These are phyloP conservation scores for Rhizomucor pusillus DNA, from an alignment of 371 early-diverging fungal species.

Conservation along the genomic window DNA sequence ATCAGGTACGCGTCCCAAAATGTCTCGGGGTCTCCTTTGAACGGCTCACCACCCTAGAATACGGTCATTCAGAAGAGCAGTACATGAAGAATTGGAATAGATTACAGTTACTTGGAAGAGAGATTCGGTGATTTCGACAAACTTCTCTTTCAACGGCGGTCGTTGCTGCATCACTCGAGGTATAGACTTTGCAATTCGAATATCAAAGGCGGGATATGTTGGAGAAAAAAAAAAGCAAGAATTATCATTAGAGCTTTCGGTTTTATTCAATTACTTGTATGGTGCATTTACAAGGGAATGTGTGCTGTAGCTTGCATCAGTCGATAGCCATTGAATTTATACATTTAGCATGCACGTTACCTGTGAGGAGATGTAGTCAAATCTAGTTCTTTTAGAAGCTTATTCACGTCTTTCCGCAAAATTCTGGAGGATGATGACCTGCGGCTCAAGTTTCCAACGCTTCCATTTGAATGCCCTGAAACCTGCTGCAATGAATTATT, in stretches of 20 bases:
- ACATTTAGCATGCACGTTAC: background rate
- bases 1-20: conserved; percentile 55
- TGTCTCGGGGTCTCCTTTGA: conserved; percentile 25
- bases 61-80: background rate
- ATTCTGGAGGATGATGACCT: conserved; percentile 6
- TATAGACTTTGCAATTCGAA: too few relatives aligned
- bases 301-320: conserved; percentile 2
- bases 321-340: background rate
- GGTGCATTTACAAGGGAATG: conserved; percentile 21
- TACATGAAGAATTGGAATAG: background rate
- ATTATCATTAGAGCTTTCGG: background rate
- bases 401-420: conserved; percentile 13
- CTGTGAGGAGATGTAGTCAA: conserved; percentile 4
- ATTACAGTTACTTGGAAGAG: conserved; percentile 39
- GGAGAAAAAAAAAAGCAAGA: too few relatives aligned
- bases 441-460: conserved; percentile 3
- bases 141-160: conserved; percentile 45
- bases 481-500: background rate
- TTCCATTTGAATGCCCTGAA: background rate
- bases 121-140: conserved; percentile 48
- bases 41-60: conserved; percentile 29
- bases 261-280: conserved; percentile 12
- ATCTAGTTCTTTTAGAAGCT: conserved; percentile 10
- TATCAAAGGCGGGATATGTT: too few relatives aligned
- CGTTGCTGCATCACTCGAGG: background rate